These are phyloP conservation scores for Nakazawaea sp. DNA, from an alignment of 805 yeast species.

Conservation along the genomic window DNA sequence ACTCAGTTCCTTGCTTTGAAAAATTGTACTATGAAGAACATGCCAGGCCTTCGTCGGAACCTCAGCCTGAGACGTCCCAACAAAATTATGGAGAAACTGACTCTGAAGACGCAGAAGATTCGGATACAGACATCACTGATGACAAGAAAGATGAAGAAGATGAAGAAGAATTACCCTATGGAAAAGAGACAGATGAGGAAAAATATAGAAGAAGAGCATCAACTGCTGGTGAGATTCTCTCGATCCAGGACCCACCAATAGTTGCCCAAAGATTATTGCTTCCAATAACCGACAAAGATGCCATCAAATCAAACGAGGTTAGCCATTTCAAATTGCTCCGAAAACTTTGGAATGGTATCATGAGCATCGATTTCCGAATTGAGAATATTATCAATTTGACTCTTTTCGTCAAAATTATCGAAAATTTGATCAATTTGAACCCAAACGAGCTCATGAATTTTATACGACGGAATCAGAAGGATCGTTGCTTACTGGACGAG, in stretches of 20 bases:
- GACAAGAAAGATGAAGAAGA: slow-evolving; percentile 11
- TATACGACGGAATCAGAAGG: slow-evolving; percentile 35
- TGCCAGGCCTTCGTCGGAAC: slow-evolving; percentile 10
- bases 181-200: slow-evolving; percentile 10
- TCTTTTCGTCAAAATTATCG: slow-evolving; percentile 73
- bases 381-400: slow-evolving; percentile 3
- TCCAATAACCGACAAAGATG: slow-evolving; percentile 47
- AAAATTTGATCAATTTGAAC: slow-evolving; percentile 75
- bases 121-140: not conserved
- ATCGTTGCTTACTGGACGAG: slow-evolving; percentile 52
- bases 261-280: slow-evolving; percentile 57
- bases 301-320: slow-evolving; percentile 7
- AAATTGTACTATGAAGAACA: slow-evolving; percentile 6
- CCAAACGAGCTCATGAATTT: slow-evolving; percentile 71
- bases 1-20: slow-evolving; percentile 13
- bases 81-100: slow-evolving; percentile 23
- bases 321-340: slow-evolving; percentile 3
- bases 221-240: slow-evolving; percentile 69
- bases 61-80: not conserved
- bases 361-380: not conserved
- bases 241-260: slow-evolving; percentile 79
- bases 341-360: slow-evolving; percentile 6
- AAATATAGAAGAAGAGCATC: slow-evolving; percentile 26
- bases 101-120: slow-evolving; percentile 2
- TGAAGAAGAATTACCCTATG: slow-evolving; percentile 14